These are phyloP conservation scores for Phytophthora pini DNA, from an alignment of 352 stramenopile species.

Conservation along the genomic window DNA sequence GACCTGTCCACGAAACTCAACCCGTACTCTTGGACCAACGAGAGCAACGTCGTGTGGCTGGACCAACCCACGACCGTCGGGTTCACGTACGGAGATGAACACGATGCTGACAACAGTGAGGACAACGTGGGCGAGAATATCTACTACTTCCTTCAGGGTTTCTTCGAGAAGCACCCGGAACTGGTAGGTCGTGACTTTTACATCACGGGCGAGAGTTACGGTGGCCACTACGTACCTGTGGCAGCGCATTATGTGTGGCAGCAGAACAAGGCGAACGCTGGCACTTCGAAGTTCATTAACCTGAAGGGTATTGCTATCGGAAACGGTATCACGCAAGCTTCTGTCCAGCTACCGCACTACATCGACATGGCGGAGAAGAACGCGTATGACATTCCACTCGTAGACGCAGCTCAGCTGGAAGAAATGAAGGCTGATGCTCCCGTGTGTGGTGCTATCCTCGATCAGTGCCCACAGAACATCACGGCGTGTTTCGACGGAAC, in stretches of 20 bases:
- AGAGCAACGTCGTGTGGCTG: slow-evolving; percentile 74
- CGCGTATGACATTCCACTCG: slow-evolving; percentile 63
- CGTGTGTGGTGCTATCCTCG: slow-evolving; percentile 35
- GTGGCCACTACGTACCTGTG: slow-evolving; percentile 67
- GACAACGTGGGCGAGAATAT: slow-evolving; percentile 71
- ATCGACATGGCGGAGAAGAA: slow-evolving; percentile 69
- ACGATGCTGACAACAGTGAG: slow-evolving; percentile 52
- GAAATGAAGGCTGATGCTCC: slow-evolving; percentile 45
- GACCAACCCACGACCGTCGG: slow-evolving; percentile 69
- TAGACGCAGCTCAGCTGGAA: slow-evolving; percentile 39
- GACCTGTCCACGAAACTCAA: slow-evolving; percentile 60
- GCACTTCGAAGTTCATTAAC: slow-evolving; percentile 38
- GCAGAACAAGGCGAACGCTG: slow-evolving; percentile 47
- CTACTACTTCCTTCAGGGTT: slow-evolving; percentile 72
- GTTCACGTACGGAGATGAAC: slow-evolving; percentile 53
- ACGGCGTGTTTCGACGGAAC: slow-evolving; percentile 52
- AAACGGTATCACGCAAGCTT: slow-evolving; percentile 58
- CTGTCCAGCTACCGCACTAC: slow-evolving; percentile 47
- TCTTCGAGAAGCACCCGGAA: slow-evolving; percentile 66
- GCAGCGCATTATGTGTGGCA: slow-evolving; percentile 63
- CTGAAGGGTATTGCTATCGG: slow-evolving; percentile 60
- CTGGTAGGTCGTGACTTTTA: slow-evolving; percentile 65
- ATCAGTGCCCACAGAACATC: slow-evolving; percentile 46
- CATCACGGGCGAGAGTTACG: slow-evolving; percentile 78
- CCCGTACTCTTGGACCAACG: slow-evolving; percentile 65